phyloP scores from a whole-genome alignment of 768 basidiomycete genomes.

The Pleurotus citrinopileatus region DNA sequence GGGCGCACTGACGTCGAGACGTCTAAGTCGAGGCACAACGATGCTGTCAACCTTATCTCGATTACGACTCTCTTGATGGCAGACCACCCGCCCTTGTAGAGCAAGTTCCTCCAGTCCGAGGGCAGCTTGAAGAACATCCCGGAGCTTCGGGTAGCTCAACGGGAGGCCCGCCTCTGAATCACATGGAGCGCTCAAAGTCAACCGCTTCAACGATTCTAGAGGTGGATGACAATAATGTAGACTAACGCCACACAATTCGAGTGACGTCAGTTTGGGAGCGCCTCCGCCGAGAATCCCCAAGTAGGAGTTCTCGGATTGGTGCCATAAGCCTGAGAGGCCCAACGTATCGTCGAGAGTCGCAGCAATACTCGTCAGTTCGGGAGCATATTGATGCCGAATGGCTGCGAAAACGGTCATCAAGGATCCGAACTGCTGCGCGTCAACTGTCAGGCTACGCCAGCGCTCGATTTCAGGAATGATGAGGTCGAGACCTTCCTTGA shows the following conservation, averaged over 20 bases:
- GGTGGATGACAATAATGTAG: slow-evolving; percentile 8
- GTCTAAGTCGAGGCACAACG: background rate
- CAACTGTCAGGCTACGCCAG: slow-evolving; percentile 3
- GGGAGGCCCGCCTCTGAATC: slow-evolving; percentile 7
- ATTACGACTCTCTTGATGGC: slow-evolving; percentile 5
- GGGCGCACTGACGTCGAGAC: slow-evolving; percentile 3
- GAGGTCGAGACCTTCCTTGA: slow-evolving; percentile 4
- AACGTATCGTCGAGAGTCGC: slow-evolving; percentile 1
- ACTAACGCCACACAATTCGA: slow-evolving; percentile 4
- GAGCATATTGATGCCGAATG: slow-evolving; percentile 6
- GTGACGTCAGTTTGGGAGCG: background rate
- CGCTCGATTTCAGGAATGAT: slow-evolving; percentile 8
- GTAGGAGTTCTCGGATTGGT: slow-evolving; percentile 7
- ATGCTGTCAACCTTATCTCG: background rate
- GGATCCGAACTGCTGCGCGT: slow-evolving; percentile 5
- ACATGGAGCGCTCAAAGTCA: background rate
- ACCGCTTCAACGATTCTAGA: slow-evolving; percentile 3
- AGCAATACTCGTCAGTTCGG: background rate
- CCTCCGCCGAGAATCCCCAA: slow-evolving; percentile 4
- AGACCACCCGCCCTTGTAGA: slow-evolving; percentile 3
- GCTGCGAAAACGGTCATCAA: slow-evolving; percentile 4
- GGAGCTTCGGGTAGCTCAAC: slow-evolving; percentile 7
- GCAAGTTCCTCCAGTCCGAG: slow-evolving; percentile 3
- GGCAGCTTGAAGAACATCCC: background rate
- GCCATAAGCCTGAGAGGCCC: slow-evolving; percentile 2